Evolutionary conservation across 2,329 filamentous ascomycete genomes (phyloP), one percentile per base, ranked within the genome.

Genomic region (Emericellopsis cladophorae): DNA sequence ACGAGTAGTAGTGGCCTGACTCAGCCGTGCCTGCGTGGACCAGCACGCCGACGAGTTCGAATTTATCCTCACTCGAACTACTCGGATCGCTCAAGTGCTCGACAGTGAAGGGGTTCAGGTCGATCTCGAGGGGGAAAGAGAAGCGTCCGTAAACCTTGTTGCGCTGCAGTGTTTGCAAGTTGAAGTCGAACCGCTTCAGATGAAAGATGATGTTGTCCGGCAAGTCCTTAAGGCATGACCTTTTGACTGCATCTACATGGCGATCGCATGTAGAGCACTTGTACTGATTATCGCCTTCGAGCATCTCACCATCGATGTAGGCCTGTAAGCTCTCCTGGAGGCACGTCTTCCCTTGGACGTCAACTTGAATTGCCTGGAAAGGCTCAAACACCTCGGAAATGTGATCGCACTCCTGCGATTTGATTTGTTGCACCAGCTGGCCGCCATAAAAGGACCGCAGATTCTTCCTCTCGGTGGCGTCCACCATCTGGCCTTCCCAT

Each of bases 261-360:
- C 77, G 76, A 46, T 87, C 84, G 56, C 92, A 98, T 5, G 78
- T 83, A 24, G 88, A 89, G 62, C 92, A 98, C 48, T 93, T 94
- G 67, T 96, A 98, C 63, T 95, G 95, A 66, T 98, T 96, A 52
- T 95, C 79, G 48, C 93, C 92, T 67, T 95, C 87, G 83, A 98
- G 89, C 31, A 92, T 79, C 60, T 98, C 92, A 4, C 92, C 92
- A 55, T 93, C 85, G 11, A 96, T 88, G 56, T 95, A 96, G n/a
- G 90, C 87, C 50, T 88, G 79, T 12, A 98, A 68, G 54, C 92
- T 96, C 49, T 95, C 88, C 51, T 86, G 71, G 2, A 98, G 72
- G 26, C 70, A 83, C 18, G 68, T 71, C 61, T 95, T 96, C 40
- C 90, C 90, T 58, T 95, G 93, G 53, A 98, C 94, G 51, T 95